Evolutionary conservation across 345 rosid species (phyloP).

Genomic region (Ceriops zippeliana): DNA sequence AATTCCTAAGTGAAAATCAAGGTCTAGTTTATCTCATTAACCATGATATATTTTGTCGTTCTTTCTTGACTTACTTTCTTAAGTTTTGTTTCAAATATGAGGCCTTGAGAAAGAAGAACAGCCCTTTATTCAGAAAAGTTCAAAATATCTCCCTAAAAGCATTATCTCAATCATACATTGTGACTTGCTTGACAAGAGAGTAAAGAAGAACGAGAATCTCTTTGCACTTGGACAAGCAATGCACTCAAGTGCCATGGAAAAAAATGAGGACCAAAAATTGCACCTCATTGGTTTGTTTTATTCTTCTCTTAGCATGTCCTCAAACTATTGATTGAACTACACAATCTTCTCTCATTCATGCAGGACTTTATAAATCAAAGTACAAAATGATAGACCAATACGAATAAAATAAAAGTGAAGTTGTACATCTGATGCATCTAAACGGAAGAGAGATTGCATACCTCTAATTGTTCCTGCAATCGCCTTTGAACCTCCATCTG

Average conservation of each 20-base stretch:
- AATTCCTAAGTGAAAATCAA: neutral
- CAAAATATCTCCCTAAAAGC: neutral
- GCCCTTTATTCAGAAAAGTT: neutral
- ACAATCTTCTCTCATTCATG: constrained; percentile 3
- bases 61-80: no score
- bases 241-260: neutral
- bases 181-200: neutral
- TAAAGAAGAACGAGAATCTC: neutral
- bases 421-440: neutral
- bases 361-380: neutral
- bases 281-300: neutral
- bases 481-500: constrained; percentile 99
- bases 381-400: neutral
- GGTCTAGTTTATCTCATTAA: neutral
- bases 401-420: neutral
- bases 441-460: constrained; percentile 37
- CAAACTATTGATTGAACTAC: neutral
- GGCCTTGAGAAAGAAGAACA: neutral
- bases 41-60: neutral
- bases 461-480: constrained; percentile 95
- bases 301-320: neutral
- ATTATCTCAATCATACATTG: neutral
- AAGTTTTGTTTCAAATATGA: neutral
- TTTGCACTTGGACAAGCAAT: neutral
- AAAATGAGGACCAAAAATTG: neutral